Percentiles rank a stretch among this genome's conserved stretches.
Evolutionary conservation across 768 basidiomycete species (phyloP).

Genomic region (Imleria badia): DNA sequence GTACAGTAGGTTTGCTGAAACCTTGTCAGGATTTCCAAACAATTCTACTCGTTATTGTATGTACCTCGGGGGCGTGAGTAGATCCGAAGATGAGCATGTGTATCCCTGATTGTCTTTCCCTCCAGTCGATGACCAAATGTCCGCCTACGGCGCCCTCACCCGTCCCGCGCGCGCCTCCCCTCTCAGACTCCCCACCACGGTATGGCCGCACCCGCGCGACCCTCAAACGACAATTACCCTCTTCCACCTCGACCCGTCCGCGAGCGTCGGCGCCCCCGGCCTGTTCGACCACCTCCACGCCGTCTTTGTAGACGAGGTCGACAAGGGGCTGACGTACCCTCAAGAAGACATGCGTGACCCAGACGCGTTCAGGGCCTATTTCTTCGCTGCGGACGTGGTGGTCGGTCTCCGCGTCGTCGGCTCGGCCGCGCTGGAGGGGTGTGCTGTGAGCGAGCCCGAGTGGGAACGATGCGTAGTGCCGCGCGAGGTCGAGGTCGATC

Average conservation of each 20-base stretch:
- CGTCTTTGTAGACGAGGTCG: slow-evolving; percentile 73
- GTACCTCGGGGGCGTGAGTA: background rate
- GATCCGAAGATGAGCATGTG: no score
- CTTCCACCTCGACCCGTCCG: slow-evolving; percentile 38
- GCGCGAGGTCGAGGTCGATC: slow-evolving; percentile 22
- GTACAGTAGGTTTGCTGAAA: no score
- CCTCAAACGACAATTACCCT: slow-evolving; percentile 25
- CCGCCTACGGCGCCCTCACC: slow-evolving; percentile 69
- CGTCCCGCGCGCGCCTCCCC: slow-evolving; percentile 24
- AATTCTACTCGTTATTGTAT: no score
- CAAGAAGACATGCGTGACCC: slow-evolving; percentile 64
- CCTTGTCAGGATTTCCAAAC: no score
- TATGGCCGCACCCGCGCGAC: slow-evolving; percentile 41
- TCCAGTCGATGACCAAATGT: slow-evolving; percentile 36
- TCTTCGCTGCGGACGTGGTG: slow-evolving; percentile 75
- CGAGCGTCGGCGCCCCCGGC: slow-evolving; percentile 34
- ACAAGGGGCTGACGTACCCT: slow-evolving; percentile 79
- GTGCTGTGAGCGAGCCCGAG: background rate
- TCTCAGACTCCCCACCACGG: slow-evolving; percentile 47
- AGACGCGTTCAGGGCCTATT: slow-evolving; percentile 68
- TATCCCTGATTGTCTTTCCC: no score
- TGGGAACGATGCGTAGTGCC: slow-evolving; percentile 1
- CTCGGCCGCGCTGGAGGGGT: background rate
- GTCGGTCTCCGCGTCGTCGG: slow-evolving; percentile 48
- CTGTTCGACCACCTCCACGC: slow-evolving; percentile 59